Evolutionary conservation across 345 rosid species (phyloP).

Genomic region (Abelmoschus esculentus): DNA sequence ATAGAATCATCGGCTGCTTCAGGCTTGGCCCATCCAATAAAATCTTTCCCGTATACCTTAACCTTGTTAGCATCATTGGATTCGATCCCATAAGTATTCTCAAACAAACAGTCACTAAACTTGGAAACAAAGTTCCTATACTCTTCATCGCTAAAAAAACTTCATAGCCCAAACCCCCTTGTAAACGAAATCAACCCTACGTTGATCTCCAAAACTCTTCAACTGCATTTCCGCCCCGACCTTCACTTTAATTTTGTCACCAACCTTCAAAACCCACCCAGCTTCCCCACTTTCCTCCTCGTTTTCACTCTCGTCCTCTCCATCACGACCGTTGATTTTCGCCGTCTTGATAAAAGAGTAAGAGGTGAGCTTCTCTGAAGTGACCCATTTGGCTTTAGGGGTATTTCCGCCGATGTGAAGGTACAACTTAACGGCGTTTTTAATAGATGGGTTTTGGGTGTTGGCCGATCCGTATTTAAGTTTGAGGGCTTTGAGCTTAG

Average conservation of each 20-base stretch:
- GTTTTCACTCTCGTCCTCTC: slow-evolving; percentile 30
- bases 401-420: slow-evolving; percentile 65
- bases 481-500: slow-evolving; percentile 52
- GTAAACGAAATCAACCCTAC: slow-evolving; percentile 84
- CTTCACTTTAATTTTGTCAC: slow-evolving; percentile 44
- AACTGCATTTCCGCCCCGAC: slow-evolving; percentile 59
- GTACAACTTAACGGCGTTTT: slow-evolving; percentile 51
- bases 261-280: slow-evolving; percentile 62
- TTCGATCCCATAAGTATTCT: slow-evolving; percentile 73
- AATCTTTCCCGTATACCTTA: slow-evolving; percentile 87
- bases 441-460: slow-evolving; percentile 25
- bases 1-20: slow-evolving; percentile 87
- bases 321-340: slow-evolving; percentile 13
- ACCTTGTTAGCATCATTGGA: slow-evolving; percentile 66
- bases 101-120: slow-evolving; percentile 72
- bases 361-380: slow-evolving; percentile 51
- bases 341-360: slow-evolving; percentile 50
- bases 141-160: slow-evolving; percentile 48
- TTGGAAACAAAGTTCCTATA: slow-evolving; percentile 38
- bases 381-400: slow-evolving; percentile 74
- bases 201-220: slow-evolving; percentile 69
- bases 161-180: slow-evolving; percentile 88
- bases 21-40: slow-evolving; percentile 81
- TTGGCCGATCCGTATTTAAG: slow-evolving; percentile 48
- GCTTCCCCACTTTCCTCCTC: slow-evolving; percentile 29